Conservation (phyloP, 306 rosid genomes). For the Lablab purpureus region DNA sequence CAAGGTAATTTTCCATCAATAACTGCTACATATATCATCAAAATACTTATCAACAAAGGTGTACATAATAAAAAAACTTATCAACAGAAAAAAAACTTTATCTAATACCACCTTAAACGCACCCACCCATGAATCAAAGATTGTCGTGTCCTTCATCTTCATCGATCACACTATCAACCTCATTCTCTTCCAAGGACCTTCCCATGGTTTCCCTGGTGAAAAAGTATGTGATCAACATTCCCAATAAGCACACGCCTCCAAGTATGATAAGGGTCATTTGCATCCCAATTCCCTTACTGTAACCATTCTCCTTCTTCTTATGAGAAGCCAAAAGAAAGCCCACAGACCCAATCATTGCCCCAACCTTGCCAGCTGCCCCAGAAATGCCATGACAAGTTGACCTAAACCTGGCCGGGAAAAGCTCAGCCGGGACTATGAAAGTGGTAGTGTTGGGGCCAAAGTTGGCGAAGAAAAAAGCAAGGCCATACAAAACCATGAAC, state of each 20-base stretch:
- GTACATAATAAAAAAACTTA: neutral
- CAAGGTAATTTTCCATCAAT: neutral
- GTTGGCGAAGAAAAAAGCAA: constrained; percentile 81
- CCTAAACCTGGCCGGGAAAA: constrained; percentile 79
- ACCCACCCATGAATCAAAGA: constrained; percentile 1
- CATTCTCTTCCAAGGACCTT: constrained; percentile 82
- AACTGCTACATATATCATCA: neutral
- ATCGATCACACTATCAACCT: constrained; percentile 31
- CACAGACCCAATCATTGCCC: constrained; percentile 76
- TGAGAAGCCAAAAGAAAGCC: constrained; percentile 73
- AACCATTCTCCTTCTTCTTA: neutral
- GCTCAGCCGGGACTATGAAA: constrained; percentile 79
- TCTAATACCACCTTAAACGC: neutral
- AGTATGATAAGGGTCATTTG: constrained; percentile 52
- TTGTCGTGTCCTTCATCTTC: neutral
- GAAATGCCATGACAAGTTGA: constrained; percentile 87
- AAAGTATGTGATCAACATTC: constrained; percentile 63
- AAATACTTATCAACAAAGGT: neutral
- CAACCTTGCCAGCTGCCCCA: constrained; percentile 74
- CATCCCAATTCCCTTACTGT: constrained; percentile 60
- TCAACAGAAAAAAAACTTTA: neutral
- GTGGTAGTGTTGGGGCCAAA: constrained; percentile 97
- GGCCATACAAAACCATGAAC: constrained; percentile 66
- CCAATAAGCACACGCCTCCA: constrained; percentile 69
- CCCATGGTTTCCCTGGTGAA: constrained; percentile 75